phyloP scores from a whole-genome alignment of 2,329 filamentous ascomycete species.

The Talaromyces sp. region DNA sequence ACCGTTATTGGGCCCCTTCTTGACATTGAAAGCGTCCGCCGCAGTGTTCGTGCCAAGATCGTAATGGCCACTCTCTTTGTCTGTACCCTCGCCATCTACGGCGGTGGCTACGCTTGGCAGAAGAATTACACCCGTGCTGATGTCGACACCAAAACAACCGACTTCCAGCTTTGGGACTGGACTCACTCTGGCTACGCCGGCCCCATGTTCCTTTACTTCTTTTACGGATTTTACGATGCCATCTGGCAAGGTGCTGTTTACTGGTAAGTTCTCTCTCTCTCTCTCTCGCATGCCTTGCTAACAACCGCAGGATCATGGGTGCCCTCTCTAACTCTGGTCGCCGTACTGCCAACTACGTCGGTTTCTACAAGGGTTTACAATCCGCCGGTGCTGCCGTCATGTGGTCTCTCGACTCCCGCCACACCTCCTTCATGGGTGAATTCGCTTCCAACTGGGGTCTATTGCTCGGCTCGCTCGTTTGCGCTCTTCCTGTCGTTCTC shows the following conservation, averaged over 20 bases:
- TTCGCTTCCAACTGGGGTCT: conserved; percentile 68
- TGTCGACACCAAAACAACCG: neutral
- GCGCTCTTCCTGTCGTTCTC: conserved; percentile 71
- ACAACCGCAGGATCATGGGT: conserved; percentile 63
- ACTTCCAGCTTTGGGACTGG: conserved; percentile 13
- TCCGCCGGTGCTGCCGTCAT: conserved; percentile 71
- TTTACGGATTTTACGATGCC: conserved; percentile 63
- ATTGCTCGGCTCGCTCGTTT: conserved; percentile 53
- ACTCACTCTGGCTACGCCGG: conserved; percentile 12
- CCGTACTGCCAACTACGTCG: conserved; percentile 77
- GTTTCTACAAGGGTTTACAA: conserved; percentile 78
- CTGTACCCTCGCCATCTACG: conserved; percentile 64
- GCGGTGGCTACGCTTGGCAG: conserved; percentile 55
- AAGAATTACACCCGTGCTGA: conserved; percentile 8
- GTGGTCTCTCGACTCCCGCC: conserved; percentile 13
- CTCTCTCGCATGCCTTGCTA: neutral
- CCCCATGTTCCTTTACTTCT: conserved; percentile 29
- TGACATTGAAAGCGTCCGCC: conserved; percentile 50
- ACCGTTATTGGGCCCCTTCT: conserved; percentile 60
- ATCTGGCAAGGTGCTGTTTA: conserved; percentile 75
- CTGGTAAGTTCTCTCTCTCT: conserved; percentile 48
- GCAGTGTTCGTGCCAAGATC: conserved; percentile 56
- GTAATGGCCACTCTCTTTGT: conserved; percentile 52
- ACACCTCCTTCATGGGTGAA: conserved; percentile 58
- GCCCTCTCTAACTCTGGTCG: conserved; percentile 80